phyloP scores from a whole-genome alignment of 768 basidiomycete species.

The Hericium coralloides region DNA sequence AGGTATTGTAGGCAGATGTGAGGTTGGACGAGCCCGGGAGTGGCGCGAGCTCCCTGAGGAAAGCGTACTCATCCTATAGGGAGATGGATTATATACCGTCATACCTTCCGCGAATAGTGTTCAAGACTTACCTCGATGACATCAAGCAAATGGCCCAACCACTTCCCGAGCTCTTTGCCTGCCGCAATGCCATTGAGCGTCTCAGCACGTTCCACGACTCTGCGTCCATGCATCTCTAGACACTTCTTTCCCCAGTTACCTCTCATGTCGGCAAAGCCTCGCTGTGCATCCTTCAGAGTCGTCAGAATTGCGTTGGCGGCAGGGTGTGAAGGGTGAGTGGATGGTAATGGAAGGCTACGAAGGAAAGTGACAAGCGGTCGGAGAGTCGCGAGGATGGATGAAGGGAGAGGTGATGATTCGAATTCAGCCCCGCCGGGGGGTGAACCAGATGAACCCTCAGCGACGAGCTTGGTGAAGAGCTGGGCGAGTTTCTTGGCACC shows the following conservation, averaged over 20 bases:
- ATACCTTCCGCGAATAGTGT: background rate
- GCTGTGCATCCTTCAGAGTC: conserved; percentile 68
- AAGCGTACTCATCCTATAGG: conserved; percentile 55
- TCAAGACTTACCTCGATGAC: conserved; percentile 50
- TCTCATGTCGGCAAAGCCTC: conserved; percentile 81
- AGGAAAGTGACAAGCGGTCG: conserved; percentile 60
- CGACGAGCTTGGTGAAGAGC: conserved; percentile 81
- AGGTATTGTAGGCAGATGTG: conserved; percentile 48
- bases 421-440: conserved; percentile 33
- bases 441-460: conserved; percentile 74
- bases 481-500: conserved; percentile 77
- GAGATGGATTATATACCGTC: background rate
- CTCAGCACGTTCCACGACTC: conserved; percentile 63
- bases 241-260: conserved; percentile 72
- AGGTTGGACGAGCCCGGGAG: conserved; percentile 42
- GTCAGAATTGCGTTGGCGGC: conserved; percentile 55
- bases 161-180: conserved; percentile 64
- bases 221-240: conserved; percentile 60
- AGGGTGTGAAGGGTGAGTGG: conserved; percentile 79
- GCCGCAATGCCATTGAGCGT: conserved; percentile 54
- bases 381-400: conserved; percentile 42
- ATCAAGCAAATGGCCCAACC: conserved; percentile 55
- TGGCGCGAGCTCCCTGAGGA: conserved; percentile 55
- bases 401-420: conserved; percentile 44
- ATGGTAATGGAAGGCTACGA: conserved; percentile 63